Percentiles rank a stretch among this genome's conserved stretches.
phyloP scores from a whole-genome alignment of 805 yeast genomes.

The Metschnikowia sp. region DNA sequence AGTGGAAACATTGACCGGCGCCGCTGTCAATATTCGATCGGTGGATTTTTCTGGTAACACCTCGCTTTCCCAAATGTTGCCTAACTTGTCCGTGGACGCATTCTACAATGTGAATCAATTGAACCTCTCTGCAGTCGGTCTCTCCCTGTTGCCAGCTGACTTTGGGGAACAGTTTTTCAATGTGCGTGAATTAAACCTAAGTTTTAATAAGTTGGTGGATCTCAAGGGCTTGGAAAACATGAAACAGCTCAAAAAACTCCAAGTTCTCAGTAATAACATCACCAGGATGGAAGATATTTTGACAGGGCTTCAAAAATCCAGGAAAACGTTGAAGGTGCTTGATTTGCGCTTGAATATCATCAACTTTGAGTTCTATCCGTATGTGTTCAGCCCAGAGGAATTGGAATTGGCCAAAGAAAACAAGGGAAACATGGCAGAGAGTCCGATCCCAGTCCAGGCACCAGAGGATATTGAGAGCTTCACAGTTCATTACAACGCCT shows the following conservation, averaged over 20 bases:
- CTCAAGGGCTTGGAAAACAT: slow-evolving; percentile 32
- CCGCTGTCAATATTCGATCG: slow-evolving; percentile 25
- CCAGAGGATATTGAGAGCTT: slow-evolving; percentile 53
- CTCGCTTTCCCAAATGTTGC: slow-evolving; percentile 2
- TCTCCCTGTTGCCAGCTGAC: slow-evolving; percentile 35
- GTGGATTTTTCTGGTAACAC: slow-evolving; percentile 43
- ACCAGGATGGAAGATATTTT: slow-evolving; percentile 31
- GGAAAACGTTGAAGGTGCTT: slow-evolving; percentile 34
- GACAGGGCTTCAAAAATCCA: slow-evolving; percentile 25
- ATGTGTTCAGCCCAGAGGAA: slow-evolving; percentile 48
- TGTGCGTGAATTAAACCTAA: slow-evolving; percentile 45
- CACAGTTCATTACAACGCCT: slow-evolving; percentile 42
- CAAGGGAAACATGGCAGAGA: slow-evolving; percentile 9
- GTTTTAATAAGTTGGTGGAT: slow-evolving; percentile 44
- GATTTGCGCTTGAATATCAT: slow-evolving; percentile 51
- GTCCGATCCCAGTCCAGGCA: slow-evolving; percentile 43
- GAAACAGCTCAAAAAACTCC: slow-evolving; percentile 35
- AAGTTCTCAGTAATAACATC: slow-evolving; percentile 46
- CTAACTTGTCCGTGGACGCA: neutral
- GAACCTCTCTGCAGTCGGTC: slow-evolving; percentile 46
- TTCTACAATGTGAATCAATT: slow-evolving; percentile 38
- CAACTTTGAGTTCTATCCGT: slow-evolving; percentile 48
- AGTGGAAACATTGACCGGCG: slow-evolving; percentile 19
- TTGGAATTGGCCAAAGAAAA: slow-evolving; percentile 18
- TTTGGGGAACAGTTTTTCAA: slow-evolving; percentile 44